These are phyloP conservation scores for Aspergillus terreus DNA, from an alignment of 2,329 filamentous ascomycete genomes.

Conservation along the genomic window DNA sequence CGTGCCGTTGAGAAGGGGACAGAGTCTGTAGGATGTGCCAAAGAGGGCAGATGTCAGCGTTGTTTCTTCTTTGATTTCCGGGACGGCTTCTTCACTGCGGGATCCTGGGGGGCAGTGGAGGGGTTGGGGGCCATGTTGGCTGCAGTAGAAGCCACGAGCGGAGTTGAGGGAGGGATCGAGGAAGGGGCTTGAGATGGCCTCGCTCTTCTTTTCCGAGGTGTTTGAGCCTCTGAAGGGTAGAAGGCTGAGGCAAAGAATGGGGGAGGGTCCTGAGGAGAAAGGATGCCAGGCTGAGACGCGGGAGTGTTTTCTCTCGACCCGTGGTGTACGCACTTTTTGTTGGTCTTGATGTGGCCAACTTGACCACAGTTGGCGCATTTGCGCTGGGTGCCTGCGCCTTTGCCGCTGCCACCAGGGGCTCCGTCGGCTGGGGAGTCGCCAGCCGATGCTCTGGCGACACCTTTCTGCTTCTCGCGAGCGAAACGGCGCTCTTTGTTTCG, in stretches of 20 bases:
- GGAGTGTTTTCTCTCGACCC: neutral
- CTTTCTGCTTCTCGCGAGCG: constrained; percentile 86
- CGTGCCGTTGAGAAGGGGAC: constrained; percentile 79
- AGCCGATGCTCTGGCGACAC: constrained; percentile 46
- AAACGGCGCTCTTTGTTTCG: constrained; percentile 89
- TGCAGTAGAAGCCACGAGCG: neutral
- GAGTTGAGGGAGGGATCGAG: neutral
- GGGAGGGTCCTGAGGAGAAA: constrained; percentile 7
- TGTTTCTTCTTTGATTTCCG: neutral
- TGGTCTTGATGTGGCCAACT: constrained; percentile 97
- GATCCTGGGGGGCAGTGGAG: neutral
- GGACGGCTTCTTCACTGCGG: neutral
- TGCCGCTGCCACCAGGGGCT: constrained; percentile 53
- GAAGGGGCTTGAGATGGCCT: neutral
- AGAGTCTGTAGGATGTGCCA: constrained; percentile 55
- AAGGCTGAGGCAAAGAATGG: constrained; percentile 24
- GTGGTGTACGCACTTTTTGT: constrained; percentile 72
- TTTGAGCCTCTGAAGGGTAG: constrained; percentile 1
- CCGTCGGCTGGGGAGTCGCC: constrained; percentile 43
- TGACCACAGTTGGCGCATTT: constrained; percentile 98
- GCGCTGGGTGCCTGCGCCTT: constrained; percentile 63
- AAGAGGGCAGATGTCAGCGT: constrained; percentile 4
- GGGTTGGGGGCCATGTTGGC: neutral
- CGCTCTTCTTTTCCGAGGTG: neutral
- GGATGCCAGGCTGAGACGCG: neutral